phyloP scores from a whole-genome alignment of 306 rosid species.

The Prunus armeniaca region DNA sequence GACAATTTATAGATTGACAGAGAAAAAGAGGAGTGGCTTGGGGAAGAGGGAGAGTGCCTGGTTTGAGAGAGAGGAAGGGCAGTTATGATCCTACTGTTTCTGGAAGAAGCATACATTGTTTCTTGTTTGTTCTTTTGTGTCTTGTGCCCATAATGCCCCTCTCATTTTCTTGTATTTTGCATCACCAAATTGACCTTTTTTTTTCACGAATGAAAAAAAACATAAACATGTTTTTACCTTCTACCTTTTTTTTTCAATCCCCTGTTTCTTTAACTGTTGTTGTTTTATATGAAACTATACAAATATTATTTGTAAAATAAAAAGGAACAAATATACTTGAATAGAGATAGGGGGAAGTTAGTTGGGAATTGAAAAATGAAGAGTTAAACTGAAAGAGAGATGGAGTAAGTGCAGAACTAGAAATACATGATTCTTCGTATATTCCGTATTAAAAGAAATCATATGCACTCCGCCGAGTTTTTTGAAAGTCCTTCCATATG shows the following conservation, averaged over 20 bases:
- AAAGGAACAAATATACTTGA: neutral
- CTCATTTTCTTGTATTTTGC: neutral
- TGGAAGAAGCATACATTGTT: neutral
- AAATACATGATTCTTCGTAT: neutral
- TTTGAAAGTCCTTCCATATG: neutral
- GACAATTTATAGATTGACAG: neutral
- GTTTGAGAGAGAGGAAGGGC: neutral
- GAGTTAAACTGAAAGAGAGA: neutral
- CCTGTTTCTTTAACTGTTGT: neutral
- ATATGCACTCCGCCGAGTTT: neutral
- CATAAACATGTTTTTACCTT: neutral
- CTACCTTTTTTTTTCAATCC: neutral
- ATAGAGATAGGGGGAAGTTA: neutral
- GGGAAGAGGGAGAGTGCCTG: neutral
- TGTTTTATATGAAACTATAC: neutral
- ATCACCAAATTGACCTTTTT: neutral
- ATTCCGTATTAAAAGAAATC: neutral
- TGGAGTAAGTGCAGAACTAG: neutral
- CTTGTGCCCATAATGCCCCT: neutral
- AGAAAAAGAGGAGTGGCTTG: neutral
- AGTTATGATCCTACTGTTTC: conserved; percentile 3
- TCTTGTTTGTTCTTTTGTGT: neutral
- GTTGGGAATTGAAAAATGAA: neutral
- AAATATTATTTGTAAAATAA: neutral
- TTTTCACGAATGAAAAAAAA: no score